Base-by-base conservation (phyloP, 805 yeast species). In the Tetrapisispora taiwanensis region DNA sequence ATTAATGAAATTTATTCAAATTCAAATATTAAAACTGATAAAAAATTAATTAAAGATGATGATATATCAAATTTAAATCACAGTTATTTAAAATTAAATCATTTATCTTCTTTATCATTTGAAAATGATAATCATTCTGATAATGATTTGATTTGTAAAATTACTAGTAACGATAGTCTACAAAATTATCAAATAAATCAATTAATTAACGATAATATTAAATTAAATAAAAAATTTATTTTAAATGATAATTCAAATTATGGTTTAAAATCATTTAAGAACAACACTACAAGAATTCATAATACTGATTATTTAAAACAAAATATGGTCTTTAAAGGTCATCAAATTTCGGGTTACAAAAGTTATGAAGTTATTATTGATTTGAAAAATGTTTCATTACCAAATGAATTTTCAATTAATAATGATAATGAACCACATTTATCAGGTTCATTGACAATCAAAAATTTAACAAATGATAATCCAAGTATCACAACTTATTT, bases 401-500 rank as follows among this genome's bases (percentile, higher is more conserved):
- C 66, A 5, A 56, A 30, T 28, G 17, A 26, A 1, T 19, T 20
- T 17, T 14, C 30, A 14, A 30, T 8, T 15, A 15, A 26, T 13
- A 8, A 10, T 55, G 18, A 67, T 59, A 41, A 68, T 69, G 32
- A 53, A 12, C 66, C 59, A 36, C 67, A 62, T 43, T 40, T 76
- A 26, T 66, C 81, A 5, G 94, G 94, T 2, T 79, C 76, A 48
- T 65, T 84, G 38, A 78, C 81, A 40, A 84, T 84, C 42, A 69
- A 74, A 38, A 86, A 88, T 2, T 66, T 84, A 33, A 82, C 90
- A 0, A 75, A 72, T 42, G 68, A 75, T 24, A 73, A 79, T 52
- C 86, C 88, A 1, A 78, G 79, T 52, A 80, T 84, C 48, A 73
- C 80, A n/a, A 84, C 92, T 1, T 82, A 75, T 57, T 84, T 84